Conservation (phyloP, 2,329 filamentous ascomycete genomes). For the Diaporthe capsici region DNA sequence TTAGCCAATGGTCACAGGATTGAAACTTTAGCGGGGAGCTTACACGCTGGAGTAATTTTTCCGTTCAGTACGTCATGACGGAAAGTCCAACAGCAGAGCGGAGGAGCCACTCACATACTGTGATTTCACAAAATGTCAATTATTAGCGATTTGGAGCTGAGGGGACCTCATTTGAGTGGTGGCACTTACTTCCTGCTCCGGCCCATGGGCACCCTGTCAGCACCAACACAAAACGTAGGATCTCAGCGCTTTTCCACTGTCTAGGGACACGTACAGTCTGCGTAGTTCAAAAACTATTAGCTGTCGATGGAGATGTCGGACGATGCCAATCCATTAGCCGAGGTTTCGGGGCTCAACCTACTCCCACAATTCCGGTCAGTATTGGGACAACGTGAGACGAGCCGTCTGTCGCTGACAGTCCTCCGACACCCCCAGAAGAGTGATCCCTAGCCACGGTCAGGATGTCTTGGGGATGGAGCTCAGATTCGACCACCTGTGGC, state of each 20-base stretch:
- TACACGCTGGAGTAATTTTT: not conserved
- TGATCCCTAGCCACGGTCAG: too few species aligned
- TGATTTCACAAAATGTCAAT: not conserved
- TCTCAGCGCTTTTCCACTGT: too few species aligned
- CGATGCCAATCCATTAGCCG: not conserved
- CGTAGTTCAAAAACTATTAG: not conserved
- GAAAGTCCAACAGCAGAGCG: rapidly evolving
- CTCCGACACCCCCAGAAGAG: not conserved
- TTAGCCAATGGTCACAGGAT: not conserved
- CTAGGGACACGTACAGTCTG: constrained; percentile 3
- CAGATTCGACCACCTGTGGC: too few species aligned
- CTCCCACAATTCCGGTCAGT: not conserved
- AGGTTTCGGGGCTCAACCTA: not conserved
- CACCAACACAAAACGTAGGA: not conserved
- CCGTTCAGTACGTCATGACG: not conserved
- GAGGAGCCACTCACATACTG: not conserved
- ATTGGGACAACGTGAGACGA: not conserved
- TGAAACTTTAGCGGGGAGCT: not conserved
- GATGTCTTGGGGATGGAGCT: not conserved
- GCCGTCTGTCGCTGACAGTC: too few species aligned
- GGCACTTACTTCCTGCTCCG: not conserved
- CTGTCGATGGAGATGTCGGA: not conserved
- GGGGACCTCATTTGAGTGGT: not conserved
- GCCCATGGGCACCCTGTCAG: not conserved
- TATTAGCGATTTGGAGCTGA: not conserved